Conservation (phyloP, 371 early-diverging fungal species). For the Blakeslea trispora region DNA sequence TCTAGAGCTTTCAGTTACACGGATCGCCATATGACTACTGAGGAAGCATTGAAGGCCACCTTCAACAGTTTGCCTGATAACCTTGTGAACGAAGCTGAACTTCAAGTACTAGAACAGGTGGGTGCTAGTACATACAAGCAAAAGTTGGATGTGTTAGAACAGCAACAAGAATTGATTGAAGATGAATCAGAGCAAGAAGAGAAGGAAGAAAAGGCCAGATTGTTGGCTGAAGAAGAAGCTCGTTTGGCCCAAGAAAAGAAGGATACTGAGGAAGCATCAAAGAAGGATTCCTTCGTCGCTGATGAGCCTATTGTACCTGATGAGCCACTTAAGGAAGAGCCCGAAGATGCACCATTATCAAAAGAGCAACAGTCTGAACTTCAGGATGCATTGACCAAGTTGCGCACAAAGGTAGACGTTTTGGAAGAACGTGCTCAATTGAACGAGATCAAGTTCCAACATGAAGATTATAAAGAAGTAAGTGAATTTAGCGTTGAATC, state of each 20-base stretch:
- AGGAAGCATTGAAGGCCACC: slow-evolving; percentile 92
- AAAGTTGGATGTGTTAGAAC: slow-evolving; percentile 89
- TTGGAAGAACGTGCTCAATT: slow-evolving; percentile 69
- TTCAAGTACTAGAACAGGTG: slow-evolving; percentile 84
- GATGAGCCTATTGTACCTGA: slow-evolving; percentile 26
- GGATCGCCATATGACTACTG: slow-evolving; percentile 63
- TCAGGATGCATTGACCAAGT: slow-evolving; percentile 62
- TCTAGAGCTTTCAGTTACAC: slow-evolving; percentile 88
- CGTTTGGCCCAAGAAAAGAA: slow-evolving; percentile 44
- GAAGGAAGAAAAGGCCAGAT: slow-evolving; percentile 53
- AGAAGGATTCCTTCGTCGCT: slow-evolving; percentile 31
- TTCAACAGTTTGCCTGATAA: slow-evolving; percentile 90
- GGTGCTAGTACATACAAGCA: slow-evolving; percentile 92
- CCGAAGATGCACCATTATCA: slow-evolving; percentile 38
- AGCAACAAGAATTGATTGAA: slow-evolving; percentile 94
- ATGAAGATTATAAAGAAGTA: slow-evolving; percentile 70
- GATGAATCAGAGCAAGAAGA: slow-evolving; percentile 82
- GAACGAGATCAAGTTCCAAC: slow-evolving; percentile 65
- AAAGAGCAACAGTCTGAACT: slow-evolving; percentile 66
- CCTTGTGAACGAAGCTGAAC: slow-evolving; percentile 82
- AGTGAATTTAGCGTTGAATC: neutral
- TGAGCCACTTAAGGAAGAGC: slow-evolving; percentile 14
- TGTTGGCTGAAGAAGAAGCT: slow-evolving; percentile 33
- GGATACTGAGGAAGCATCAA: slow-evolving; percentile 38
- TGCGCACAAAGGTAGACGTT: slow-evolving; percentile 64